phyloP scores from a whole-genome alignment of 805 yeast genomes.

The Nakazawaea pomicola region DNA sequence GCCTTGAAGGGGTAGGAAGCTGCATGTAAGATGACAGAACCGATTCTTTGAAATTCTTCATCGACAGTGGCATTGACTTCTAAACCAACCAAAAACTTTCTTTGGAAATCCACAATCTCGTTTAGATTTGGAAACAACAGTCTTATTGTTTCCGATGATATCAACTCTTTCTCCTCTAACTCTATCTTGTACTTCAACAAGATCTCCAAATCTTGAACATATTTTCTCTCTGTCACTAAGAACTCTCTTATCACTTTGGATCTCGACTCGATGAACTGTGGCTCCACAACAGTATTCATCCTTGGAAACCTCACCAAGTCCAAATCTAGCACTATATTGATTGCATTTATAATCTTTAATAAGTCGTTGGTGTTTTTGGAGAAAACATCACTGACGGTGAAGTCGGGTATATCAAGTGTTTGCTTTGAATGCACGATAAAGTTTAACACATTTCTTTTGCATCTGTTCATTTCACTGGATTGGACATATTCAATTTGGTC shows the following conservation, averaged over 20 bases:
- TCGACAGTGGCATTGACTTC: constrained; percentile 84
- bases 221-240: constrained; percentile 86
- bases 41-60: constrained; percentile 74
- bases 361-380: constrained; percentile 76
- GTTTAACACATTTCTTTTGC: constrained; percentile 87
- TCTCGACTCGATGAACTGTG: constrained; percentile 45
- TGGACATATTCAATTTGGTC: constrained; percentile 52
- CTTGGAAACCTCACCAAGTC: constrained; percentile 29
- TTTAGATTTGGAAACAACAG: constrained; percentile 79
- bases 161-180: constrained; percentile 55
- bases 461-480: constrained; percentile 75
- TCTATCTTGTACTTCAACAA: constrained; percentile 64
- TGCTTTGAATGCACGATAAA: constrained; percentile 83
- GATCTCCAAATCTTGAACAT: constrained; percentile 84
- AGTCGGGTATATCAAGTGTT: constrained; percentile 70
- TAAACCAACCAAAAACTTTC: constrained; percentile 80
- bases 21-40: constrained; percentile 82
- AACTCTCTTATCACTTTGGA: constrained; percentile 81
- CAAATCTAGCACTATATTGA: constrained; percentile 56
- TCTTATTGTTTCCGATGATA: constrained; percentile 77
- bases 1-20: constrained; percentile 74
- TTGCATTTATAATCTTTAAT: constrained; percentile 68
- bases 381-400: constrained; percentile 87
- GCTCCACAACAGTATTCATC: constrained; percentile 19
- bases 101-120: constrained; percentile 85